Evolutionary conservation across 805 yeast species (phyloP).

Genomic region (Candida hispaniensis): DNA sequence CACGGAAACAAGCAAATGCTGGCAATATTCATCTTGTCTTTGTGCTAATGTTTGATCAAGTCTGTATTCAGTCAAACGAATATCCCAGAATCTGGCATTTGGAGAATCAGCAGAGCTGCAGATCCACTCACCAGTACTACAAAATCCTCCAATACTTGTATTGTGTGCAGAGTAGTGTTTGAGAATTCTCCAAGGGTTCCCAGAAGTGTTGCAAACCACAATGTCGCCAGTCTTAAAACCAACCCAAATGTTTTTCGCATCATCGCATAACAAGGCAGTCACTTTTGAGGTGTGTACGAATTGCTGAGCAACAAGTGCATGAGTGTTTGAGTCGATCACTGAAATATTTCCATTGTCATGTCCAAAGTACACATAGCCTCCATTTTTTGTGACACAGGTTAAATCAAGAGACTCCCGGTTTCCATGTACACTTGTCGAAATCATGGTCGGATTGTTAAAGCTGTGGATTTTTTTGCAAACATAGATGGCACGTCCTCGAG

Average conservation of each 20-base stretch:
- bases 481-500: conserved; percentile 25
- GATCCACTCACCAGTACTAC: conserved; percentile 18
- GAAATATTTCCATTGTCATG: conserved; percentile 33
- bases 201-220: conserved; percentile 27
- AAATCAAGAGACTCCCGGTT: conserved; percentile 21
- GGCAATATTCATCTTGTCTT: conserved; percentile 25
- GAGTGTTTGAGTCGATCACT: conserved; percentile 23
- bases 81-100: conserved; percentile 28
- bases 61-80: conserved; percentile 28
- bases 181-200: conserved; percentile 27
- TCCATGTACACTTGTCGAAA: conserved; percentile 19
- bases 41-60: conserved; percentile 24
- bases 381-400: conserved; percentile 24
- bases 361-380: conserved; percentile 30
- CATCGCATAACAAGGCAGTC: conserved; percentile 23
- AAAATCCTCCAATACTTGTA: conserved; percentile 21
- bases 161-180: conserved; percentile 33
- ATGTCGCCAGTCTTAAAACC: conserved; percentile 31
- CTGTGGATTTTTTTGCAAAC: conserved; percentile 27
- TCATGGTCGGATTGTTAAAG: conserved; percentile 20
- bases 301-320: conserved; percentile 24
- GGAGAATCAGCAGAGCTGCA: conserved; percentile 14
- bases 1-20: conserved; percentile 23
- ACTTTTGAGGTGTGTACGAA: conserved; percentile 27
- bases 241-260: conserved; percentile 29